phyloP scores from a whole-genome alignment of 306 rosid species.

The Begonia fuchsioides region DNA sequence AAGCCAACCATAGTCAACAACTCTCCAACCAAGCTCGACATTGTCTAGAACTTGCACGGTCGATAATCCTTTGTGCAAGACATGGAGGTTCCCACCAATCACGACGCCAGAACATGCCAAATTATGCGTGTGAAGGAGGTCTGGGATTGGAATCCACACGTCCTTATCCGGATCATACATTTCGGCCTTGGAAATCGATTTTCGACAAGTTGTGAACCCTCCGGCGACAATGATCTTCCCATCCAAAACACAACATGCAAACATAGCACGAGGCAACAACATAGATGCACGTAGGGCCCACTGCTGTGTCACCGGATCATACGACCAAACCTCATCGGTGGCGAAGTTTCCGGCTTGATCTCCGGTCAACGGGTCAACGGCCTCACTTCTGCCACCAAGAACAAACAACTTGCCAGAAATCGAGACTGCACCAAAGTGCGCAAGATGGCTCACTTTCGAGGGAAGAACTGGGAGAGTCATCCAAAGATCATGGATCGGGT shows the following conservation, averaged over 20 bases:
- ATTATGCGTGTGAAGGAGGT: conserved; percentile 78
- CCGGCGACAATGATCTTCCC: conserved; percentile 93
- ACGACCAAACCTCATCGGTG: conserved; percentile 94
- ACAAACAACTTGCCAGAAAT: conserved; percentile 80
- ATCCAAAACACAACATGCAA: conserved; percentile 85
- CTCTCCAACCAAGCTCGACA: conserved; percentile 50
- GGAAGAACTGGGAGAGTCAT: conserved; percentile 91
- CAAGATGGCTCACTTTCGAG: conserved; percentile 73
- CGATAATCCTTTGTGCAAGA: conserved; percentile 86
- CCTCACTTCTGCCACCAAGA: conserved; percentile 93
- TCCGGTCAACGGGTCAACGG: conserved; percentile 88
- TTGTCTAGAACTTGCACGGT: conserved; percentile 71
- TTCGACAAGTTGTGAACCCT: conserved; percentile 88
- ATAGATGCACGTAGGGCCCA: conserved; percentile 74
- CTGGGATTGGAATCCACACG: conserved; percentile 66
- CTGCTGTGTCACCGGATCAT: conserved; percentile 61
- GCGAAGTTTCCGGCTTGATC: conserved; percentile 96
- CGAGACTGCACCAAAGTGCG: conserved; percentile 82
- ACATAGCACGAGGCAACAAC: conserved; percentile 93
- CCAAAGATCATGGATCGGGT: conserved; percentile 79
- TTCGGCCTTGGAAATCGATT: conserved; percentile 89
- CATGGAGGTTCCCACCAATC: conserved; percentile 66
- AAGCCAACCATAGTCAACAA: conserved; percentile 66
- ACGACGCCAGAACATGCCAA: conserved; percentile 88
- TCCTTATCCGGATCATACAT: conserved; percentile 81